Conservation (phyloP, 2,329 filamentous ascomycete genomes). For the Colletotrichum cordylinicola region DNA sequence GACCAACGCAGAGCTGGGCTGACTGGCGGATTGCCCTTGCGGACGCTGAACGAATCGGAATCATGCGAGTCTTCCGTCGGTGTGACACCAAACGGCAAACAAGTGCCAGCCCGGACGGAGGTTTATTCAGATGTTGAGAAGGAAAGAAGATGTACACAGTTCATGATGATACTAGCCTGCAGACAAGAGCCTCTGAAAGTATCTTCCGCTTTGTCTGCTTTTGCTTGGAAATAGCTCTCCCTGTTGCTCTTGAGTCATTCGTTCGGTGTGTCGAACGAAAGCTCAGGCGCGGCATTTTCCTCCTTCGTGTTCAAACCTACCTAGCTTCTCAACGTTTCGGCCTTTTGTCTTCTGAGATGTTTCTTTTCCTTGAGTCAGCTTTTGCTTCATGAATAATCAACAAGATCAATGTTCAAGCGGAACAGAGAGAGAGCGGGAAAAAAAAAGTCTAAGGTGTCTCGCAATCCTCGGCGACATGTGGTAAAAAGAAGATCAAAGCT, state of each 20-base stretch:
- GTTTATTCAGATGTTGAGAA: neutral
- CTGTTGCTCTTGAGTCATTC: neutral
- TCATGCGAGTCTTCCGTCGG: neutral
- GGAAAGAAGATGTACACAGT: neutral
- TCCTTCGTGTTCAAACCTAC: neutral
- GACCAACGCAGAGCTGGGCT: neutral
- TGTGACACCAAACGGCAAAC: neutral
- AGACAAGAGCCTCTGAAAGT: neutral
- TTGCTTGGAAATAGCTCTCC: neutral
- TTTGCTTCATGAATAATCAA: neutral
- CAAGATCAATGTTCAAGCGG: neutral
- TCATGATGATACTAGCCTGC: neutral
- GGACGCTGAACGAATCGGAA: slow-evolving; percentile 12
- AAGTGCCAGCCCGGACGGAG: neutral
- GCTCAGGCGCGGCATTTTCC: neutral
- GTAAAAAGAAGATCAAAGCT: neutral
- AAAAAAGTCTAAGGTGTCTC: neutral
- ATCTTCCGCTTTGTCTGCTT: neutral
- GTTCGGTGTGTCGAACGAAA: neutral
- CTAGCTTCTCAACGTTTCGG: neutral
- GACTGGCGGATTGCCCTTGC: neutral
- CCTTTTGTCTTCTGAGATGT: neutral
- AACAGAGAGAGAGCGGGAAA: neutral
- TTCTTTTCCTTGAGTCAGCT: neutral
- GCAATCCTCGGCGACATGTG: slow-evolving; percentile 5